phyloP scores from a whole-genome alignment of 192 early-diverging fungal species.

The Powellomyces hirtus region DNA sequence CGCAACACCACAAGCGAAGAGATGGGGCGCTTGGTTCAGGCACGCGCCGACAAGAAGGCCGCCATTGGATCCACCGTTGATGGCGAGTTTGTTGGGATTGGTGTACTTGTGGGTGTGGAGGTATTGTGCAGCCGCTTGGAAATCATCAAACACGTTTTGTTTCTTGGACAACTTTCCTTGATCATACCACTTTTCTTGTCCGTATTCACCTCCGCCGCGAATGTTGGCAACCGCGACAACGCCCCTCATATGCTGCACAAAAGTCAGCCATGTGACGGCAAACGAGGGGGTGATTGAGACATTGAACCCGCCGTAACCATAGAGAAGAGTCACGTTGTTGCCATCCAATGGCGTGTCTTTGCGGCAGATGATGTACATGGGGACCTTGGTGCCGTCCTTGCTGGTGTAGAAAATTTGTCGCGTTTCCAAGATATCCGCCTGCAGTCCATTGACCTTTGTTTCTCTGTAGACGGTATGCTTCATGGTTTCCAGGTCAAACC shows the following conservation, averaged over 20 bases:
- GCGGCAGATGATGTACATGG: constrained; percentile 65
- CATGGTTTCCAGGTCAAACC: constrained; percentile 51
- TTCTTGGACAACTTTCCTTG: constrained; percentile 58
- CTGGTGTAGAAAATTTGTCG: constrained; percentile 64
- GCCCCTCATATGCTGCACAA: constrained; percentile 47
- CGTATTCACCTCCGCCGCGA: constrained; percentile 69
- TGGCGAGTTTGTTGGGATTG: constrained; percentile 48
- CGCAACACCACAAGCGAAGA: constrained; percentile 63
- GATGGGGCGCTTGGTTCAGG: constrained; percentile 71
- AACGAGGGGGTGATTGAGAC: constrained; percentile 50
- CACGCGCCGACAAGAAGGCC: constrained; percentile 69
- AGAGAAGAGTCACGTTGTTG: constrained; percentile 58
- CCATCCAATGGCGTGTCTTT: constrained; percentile 49
- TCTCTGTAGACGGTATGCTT: constrained; percentile 41
- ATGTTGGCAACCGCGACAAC: constrained; percentile 65
- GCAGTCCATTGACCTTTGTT: constrained; percentile 49
- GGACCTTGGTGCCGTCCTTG: constrained; percentile 64
- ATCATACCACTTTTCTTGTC: constrained; percentile 49
- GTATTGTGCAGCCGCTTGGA: constrained; percentile 66
- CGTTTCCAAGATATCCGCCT: constrained; percentile 51
- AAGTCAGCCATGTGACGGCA: constrained; percentile 32
- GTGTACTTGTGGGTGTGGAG: constrained; percentile 61
- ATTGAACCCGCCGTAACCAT: constrained; percentile 72
- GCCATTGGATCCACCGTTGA: constrained; percentile 71
- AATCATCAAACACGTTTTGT: constrained; percentile 76